phyloP scores from a whole-genome alignment of 345 rosid species.

The Boechera divaricarpa region DNA sequence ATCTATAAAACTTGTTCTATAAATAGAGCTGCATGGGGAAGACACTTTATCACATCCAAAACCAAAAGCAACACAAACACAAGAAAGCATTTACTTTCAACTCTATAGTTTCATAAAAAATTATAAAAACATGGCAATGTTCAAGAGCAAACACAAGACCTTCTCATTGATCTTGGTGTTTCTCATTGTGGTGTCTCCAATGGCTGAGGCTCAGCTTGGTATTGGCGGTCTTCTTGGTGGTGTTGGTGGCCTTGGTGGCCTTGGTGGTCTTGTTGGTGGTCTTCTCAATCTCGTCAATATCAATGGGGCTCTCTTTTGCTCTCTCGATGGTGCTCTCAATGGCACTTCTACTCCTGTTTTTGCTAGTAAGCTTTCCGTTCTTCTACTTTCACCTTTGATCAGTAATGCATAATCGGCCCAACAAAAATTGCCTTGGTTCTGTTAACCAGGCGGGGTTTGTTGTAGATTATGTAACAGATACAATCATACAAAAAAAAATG shows the following conservation, averaged over 20 bases:
- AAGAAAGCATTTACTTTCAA: neutral
- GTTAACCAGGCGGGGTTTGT: neutral
- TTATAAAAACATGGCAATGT: conserved; percentile 30
- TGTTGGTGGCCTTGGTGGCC: conserved; percentile 49
- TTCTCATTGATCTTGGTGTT: conserved; percentile 36
- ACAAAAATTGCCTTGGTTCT: neutral
- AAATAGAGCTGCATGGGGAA: conserved; percentile 42
- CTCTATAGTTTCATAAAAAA: neutral
- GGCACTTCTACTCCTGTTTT: conserved; percentile 38
- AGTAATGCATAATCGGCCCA: neutral
- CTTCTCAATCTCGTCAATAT: conserved; percentile 52
- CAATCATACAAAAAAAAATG: neutral
- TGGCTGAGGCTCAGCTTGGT: conserved; percentile 63
- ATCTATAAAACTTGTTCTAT: conserved; percentile 32
- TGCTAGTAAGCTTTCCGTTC: conserved; percentile 47
- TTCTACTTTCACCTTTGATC: neutral
- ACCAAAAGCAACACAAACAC: conserved; percentile 21
- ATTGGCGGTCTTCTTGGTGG: conserved; percentile 49
- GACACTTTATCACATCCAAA: conserved; percentile 42
- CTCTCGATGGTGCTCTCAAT: conserved; percentile 52
- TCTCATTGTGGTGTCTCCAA: conserved; percentile 43
- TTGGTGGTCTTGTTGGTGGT: conserved; percentile 49
- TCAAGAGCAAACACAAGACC: conserved; percentile 34
- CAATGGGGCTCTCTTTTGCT: conserved; percentile 59
- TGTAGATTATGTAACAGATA: neutral